These are phyloP conservation scores for Candida odintsovae DNA, from an alignment of 805 yeast species.

Conservation along the genomic window DNA sequence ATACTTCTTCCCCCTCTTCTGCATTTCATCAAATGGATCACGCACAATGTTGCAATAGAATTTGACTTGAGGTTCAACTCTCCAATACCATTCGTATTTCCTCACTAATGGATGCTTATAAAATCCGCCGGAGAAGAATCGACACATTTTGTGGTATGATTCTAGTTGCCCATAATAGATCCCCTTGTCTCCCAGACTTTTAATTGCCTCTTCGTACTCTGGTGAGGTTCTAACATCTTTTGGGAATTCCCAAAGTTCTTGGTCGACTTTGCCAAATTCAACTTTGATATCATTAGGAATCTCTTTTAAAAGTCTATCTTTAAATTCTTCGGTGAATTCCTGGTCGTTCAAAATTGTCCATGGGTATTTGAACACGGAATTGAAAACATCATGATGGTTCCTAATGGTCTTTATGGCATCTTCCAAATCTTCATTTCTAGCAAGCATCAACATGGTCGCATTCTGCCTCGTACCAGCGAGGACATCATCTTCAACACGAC, in stretches of 20 bases:
- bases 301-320: slow-evolving; percentile 33
- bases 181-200: slow-evolving; percentile 74
- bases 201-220: slow-evolving; percentile 48
- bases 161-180: slow-evolving; percentile 79
- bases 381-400: slow-evolving; percentile 81
- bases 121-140: slow-evolving; percentile 83
- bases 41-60: slow-evolving; percentile 88
- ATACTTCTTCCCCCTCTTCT: slow-evolving; percentile 57
- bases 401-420: slow-evolving; percentile 72
- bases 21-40: slow-evolving; percentile 87
- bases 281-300: slow-evolving; percentile 54
- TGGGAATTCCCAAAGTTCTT: slow-evolving; percentile 68
- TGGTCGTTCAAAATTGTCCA: slow-evolving; percentile 87
- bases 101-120: slow-evolving; percentile 70
- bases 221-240: slow-evolving; percentile 15
- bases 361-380: slow-evolving; percentile 91
- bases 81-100: slow-evolving; percentile 87
- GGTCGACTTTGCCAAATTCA: slow-evolving; percentile 64
- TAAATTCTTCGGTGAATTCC: slow-evolving; percentile 63
- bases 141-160: slow-evolving; percentile 91
- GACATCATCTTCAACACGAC: background rate
- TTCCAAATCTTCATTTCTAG: slow-evolving; percentile 71
- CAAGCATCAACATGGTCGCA: slow-evolving; percentile 81
- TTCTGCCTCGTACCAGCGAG: slow-evolving; percentile 26
- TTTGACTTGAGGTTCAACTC: slow-evolving; percentile 90